These are phyloP conservation scores for Amoebophrya sp. DNA, from an alignment of 169 alveolate species.

Conservation along the genomic window DNA sequence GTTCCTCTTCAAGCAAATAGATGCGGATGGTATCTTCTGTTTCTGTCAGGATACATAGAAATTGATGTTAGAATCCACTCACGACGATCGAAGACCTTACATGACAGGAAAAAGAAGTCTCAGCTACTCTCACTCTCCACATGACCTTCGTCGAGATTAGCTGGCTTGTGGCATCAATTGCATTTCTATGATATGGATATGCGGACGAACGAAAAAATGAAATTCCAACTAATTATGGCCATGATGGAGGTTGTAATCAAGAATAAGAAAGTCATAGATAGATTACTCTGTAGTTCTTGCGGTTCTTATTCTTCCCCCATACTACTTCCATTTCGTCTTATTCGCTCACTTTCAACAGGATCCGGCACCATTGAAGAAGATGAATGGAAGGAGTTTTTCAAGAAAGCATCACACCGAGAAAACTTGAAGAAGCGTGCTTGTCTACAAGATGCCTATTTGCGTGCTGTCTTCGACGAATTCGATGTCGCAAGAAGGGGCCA, in stretches of 20 bases:
- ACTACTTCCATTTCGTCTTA: too few species aligned
- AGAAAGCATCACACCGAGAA: background rate
- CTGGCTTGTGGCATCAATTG: background rate
- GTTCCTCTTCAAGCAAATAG: background rate
- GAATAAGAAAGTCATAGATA: background rate
- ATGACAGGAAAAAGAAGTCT: background rate
- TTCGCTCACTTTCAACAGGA: too few species aligned
- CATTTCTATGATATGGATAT: too few species aligned
- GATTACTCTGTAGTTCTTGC: background rate
- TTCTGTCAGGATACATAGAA: background rate
- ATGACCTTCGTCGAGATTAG: background rate
- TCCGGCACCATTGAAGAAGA: background rate
- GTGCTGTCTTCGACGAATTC: background rate
- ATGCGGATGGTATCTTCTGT: background rate
- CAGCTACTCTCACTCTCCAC: background rate
- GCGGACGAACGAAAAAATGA: too few species aligned
- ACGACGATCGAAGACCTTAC: background rate
- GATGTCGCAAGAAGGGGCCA: background rate
- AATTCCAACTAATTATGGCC: background rate
- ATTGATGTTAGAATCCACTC: background rate
- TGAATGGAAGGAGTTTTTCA: conserved; percentile 3
- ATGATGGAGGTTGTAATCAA: background rate
- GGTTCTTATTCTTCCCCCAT: background rate
- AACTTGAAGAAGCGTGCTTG: background rate
- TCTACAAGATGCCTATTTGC: background rate